Percentiles rank a stretch among this genome's conserved stretches.
Evolutionary conservation across 2,329 filamentous ascomycete genomes (phyloP).

Genomic region (Zarea fungicola): DNA sequence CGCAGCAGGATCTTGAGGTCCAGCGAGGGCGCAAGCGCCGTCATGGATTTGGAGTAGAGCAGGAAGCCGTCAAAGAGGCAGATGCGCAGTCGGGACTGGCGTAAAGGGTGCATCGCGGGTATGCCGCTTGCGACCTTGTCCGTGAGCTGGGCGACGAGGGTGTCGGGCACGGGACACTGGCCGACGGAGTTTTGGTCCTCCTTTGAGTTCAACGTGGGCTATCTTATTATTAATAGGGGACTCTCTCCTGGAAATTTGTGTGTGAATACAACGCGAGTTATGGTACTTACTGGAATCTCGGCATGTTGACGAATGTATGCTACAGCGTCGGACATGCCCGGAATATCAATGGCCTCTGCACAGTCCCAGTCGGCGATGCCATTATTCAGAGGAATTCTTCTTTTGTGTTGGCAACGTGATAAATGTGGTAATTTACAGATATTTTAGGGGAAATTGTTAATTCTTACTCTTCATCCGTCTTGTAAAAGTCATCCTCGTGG

Average conservation of each 20-base stretch:
- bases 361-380: slow-evolving; percentile 90
- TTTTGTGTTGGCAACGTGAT: slow-evolving; percentile 11
- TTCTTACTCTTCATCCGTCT: slow-evolving; percentile 63
- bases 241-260: background rate
- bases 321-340: slow-evolving; percentile 61
- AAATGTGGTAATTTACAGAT: no score
- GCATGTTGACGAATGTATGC: slow-evolving; percentile 66
- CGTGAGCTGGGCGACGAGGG: slow-evolving; percentile 41
- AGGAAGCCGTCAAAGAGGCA: slow-evolving; percentile 87
- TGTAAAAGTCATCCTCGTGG: slow-evolving; percentile 96
- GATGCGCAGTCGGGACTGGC: slow-evolving; percentile 37
- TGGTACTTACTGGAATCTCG: slow-evolving; percentile 53
- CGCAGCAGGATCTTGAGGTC: slow-evolving; percentile 76
- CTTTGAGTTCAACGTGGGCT: slow-evolving; percentile 30
- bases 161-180: slow-evolving; percentile 44
- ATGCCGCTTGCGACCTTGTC: slow-evolving; percentile 44
- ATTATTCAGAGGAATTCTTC: slow-evolving; percentile 44
- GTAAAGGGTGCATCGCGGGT: slow-evolving; percentile 35
- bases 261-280: background rate
- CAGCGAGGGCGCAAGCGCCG: slow-evolving; percentile 54
- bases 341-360: slow-evolving; percentile 68
- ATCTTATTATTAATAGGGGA: background rate
- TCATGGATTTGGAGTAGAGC: slow-evolving; percentile 59
- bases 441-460: no score
- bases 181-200: slow-evolving; percentile 61